Evolutionary conservation across 495 filamentous ascomycete species (phyloP).

Genomic region (Cryomyces minteri): DNA sequence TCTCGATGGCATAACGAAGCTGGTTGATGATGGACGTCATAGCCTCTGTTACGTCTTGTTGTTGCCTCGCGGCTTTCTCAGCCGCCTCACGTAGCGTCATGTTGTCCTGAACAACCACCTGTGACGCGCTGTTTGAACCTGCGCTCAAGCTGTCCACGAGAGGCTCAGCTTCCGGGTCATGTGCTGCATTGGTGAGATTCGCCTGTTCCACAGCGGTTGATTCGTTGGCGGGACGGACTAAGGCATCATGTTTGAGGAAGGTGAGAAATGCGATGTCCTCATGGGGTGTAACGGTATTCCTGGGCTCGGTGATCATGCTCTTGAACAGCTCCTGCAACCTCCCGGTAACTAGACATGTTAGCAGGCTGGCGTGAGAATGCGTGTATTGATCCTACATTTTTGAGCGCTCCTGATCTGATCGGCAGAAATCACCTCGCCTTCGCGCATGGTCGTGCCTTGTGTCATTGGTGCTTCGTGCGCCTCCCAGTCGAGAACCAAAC

Average conservation of each 20-base stretch:
- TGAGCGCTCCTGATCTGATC: neutral
- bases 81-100: conserved; percentile 2
- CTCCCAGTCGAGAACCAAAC: conserved; percentile 61
- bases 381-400: too few species aligned
- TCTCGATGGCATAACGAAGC: conserved; percentile 69
- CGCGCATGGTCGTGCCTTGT: conserved; percentile 35
- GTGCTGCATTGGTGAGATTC: too few species aligned
- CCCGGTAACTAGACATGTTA: too few species aligned
- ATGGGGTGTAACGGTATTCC: neutral
- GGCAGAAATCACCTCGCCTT: conserved; percentile 40
- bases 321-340: too few species aligned
- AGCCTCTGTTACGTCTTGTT: conserved; percentile 83
- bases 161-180: too few species aligned
- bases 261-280: too few species aligned
- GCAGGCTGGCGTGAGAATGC: too few species aligned
- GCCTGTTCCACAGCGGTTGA: too few species aligned
- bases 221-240: too few species aligned
- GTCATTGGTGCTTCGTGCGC: conserved; percentile 36
- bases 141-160: too few species aligned
- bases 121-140: too few species aligned
- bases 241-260: too few species aligned
- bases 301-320: neutral
- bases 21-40: conserved; percentile 83
- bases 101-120: neutral
- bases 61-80: conserved; percentile 35